Evolutionary conservation across 257 asterid species (phyloP).

Genomic region (Dorcoceras hygrometricum): DNA sequence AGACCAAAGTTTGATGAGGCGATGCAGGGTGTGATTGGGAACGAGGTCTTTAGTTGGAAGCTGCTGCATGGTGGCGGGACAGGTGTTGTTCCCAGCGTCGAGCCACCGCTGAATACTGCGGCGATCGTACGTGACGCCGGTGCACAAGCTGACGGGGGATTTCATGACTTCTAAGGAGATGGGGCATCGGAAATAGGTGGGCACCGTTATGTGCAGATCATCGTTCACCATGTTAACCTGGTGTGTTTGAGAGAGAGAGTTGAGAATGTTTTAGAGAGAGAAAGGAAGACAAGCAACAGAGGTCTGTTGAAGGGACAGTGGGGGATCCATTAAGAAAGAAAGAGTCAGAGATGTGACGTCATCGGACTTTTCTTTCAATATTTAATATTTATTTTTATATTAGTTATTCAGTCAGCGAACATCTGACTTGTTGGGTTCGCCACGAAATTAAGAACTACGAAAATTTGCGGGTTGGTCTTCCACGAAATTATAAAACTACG

Average conservation of each 20-base stretch:
- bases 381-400: background rate
- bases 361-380: conserved; percentile 13
- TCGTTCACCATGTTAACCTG: conserved; percentile 43
- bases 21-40: conserved; percentile 71
- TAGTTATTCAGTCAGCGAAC: no score
- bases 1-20: conserved; percentile 75
- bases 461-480: no score
- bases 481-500: no score
- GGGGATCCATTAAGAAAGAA: conserved; percentile 23
- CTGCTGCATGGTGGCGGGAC: conserved; percentile 94
- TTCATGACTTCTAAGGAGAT: conserved; percentile 79
- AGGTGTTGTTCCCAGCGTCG: conserved; percentile 80
- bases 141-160: conserved; percentile 82
- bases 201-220: conserved; percentile 50
- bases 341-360: conserved; percentile 51
- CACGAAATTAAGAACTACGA: no score
- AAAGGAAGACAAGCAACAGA: conserved; percentile 7
- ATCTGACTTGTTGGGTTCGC: no score
- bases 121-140: conserved; percentile 88
- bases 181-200: conserved; percentile 72
- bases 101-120: conserved; percentile 79
- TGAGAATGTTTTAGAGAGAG: conserved; percentile 22
- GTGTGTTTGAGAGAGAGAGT: conserved; percentile 28
- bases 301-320: conserved; percentile 24
- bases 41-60: conserved; percentile 55